Conservation (phyloP, 1,139 yeast species). For the Spathaspora sp. region DNA sequence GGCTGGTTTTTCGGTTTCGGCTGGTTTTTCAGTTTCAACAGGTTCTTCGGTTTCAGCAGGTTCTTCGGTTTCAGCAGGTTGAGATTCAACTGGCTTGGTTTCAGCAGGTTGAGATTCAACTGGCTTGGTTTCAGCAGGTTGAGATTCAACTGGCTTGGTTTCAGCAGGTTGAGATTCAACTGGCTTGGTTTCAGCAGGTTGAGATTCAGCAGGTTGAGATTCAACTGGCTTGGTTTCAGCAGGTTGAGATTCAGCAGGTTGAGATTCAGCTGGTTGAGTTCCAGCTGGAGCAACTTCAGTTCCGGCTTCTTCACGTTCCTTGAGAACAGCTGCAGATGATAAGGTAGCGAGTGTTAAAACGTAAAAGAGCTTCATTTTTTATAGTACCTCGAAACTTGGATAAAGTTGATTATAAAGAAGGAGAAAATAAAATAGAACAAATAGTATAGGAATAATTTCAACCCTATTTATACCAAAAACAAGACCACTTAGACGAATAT, state of each 20-base stretch:
- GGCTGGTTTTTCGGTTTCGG: no score
- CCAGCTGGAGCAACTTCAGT: neutral
- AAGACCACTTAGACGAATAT: no score
- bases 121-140: neutral
- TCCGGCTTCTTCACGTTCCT: no score
- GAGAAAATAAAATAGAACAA: no score
- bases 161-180: neutral
- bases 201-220: neutral
- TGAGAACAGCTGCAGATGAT: neutral
- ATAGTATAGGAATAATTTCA: no score
- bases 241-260: neutral
- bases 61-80: neutral
- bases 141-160: neutral
- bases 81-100: no score
- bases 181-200: neutral
- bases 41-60: neutral
- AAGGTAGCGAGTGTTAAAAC: neutral
- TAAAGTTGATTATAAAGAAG: neutral
- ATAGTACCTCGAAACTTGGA: no score
- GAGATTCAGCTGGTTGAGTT: neutral
- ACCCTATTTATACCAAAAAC: no score
- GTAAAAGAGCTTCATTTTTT: neutral
- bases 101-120: neutral
- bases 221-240: neutral
- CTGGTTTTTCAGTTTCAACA: no score